Percentiles rank a stretch among this genome's conserved stretches.
Conservation (phyloP, 148 eudicot genomes). For the Nepenthes gracilis region DNA sequence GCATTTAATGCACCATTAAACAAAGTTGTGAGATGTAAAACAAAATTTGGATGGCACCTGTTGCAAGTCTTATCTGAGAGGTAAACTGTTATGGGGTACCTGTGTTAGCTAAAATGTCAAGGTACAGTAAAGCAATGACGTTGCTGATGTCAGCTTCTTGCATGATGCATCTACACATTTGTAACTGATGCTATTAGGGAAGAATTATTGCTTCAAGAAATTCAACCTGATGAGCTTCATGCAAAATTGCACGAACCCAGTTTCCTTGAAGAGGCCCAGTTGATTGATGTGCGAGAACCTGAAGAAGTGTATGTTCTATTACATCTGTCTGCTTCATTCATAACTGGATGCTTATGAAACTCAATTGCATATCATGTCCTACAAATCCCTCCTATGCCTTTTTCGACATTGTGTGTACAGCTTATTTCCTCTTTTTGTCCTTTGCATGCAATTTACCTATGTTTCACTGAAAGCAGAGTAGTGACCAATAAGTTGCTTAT, state of each 20-base stretch:
- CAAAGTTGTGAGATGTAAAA: constrained; percentile 70
- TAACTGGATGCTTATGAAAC: neutral
- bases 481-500: no score
- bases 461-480: no score
- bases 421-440: no score
- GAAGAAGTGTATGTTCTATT: constrained; percentile 67
- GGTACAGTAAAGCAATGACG: neutral
- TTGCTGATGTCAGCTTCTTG: constrained; percentile 1
- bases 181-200: constrained; percentile 27
- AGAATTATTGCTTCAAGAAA: constrained; percentile 50
- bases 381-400: no score
- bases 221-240: constrained; percentile 68
- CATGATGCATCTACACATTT: no score
- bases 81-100: constrained; percentile 14
- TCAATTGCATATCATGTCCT: neutral
- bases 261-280: constrained; percentile 61
- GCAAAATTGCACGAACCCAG: constrained; percentile 54
- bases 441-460: no score
- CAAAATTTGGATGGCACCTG: constrained; percentile 91
- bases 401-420: no score
- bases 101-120: neutral
- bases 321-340: neutral
- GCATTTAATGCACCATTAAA: constrained; percentile 77
- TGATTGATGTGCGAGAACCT: constrained; percentile 96
- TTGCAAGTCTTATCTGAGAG: constrained; percentile 88